phyloP scores from a whole-genome alignment of 2,329 filamentous ascomycete genomes.

The Diaporthe aspalathi region DNA sequence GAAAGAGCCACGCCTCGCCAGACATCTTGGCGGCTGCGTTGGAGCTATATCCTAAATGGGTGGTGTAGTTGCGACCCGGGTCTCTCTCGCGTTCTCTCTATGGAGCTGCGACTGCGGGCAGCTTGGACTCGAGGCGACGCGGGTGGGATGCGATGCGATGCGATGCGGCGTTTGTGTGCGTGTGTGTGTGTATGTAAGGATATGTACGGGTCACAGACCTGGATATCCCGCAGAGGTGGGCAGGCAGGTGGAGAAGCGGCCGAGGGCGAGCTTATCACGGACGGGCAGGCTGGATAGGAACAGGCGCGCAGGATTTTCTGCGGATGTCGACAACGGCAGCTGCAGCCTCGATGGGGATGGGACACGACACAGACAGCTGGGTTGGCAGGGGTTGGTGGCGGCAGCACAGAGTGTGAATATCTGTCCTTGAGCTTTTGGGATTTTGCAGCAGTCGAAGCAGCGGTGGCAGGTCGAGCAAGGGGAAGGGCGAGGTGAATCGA shows the following conservation, averaged over 20 bases:
- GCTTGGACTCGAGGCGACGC: conserved; percentile 29
- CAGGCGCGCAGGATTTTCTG: conserved; percentile 27
- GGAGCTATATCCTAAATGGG: conserved; percentile 29
- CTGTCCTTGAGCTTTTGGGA: conserved; percentile 20
- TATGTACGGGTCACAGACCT: conserved; percentile 19
- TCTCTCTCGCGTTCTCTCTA: background rate
- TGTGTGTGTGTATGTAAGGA: background rate
- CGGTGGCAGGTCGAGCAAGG: conserved; percentile 25
- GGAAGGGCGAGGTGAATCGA: conserved; percentile 16
- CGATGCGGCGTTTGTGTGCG: background rate
- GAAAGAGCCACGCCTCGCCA: conserved; percentile 97
- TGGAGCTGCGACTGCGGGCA: conserved; percentile 16
- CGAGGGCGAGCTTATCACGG: conserved; percentile 27
- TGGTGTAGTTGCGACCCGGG: background rate
- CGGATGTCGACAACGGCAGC: conserved; percentile 19
- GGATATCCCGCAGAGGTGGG: conserved; percentile 23
- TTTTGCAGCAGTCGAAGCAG: conserved; percentile 25
- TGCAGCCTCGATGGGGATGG: conserved; percentile 13
- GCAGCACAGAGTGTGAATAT: conserved; percentile 5
- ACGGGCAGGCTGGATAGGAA: background rate
- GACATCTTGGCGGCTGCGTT: conserved; percentile 73
- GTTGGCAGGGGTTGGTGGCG: background rate
- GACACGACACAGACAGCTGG: background rate
- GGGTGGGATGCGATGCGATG: conserved; percentile 26
- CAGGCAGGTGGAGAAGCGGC: conserved; percentile 28